Conservation (phyloP, 140 eudicot species). For the Anethum foeniculum region DNA sequence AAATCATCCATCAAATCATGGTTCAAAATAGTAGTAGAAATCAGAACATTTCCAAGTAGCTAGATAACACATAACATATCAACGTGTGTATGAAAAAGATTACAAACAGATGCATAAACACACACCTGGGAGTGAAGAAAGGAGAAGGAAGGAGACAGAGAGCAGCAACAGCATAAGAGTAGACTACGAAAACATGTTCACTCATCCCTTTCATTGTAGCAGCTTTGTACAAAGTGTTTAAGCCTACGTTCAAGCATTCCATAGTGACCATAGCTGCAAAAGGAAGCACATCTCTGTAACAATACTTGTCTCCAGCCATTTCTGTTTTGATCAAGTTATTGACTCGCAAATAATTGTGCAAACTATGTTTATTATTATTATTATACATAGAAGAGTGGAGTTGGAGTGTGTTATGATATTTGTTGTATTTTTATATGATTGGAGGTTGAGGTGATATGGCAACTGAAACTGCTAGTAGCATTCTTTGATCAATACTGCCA, state of each 20-base stretch:
- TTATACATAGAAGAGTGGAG: background rate
- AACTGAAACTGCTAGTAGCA: background rate
- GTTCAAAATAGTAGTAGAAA: too few species aligned
- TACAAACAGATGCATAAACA: background rate
- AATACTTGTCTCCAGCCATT: slow-evolving; percentile 34
- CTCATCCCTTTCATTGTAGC: slow-evolving; percentile 74
- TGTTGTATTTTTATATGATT: background rate
- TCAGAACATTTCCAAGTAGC: background rate
- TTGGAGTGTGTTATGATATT: background rate
- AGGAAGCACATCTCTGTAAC: slow-evolving; percentile 51
- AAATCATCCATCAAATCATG: background rate
- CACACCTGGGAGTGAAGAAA: slow-evolving; percentile 57
- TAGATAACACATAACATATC: background rate
- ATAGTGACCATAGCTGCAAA: slow-evolving; percentile 55
- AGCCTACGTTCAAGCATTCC: slow-evolving; percentile 69
- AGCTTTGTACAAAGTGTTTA: slow-evolving; percentile 74
- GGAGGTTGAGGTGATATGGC: background rate
- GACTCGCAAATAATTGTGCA: slow-evolving; percentile 7
- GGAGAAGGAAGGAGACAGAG: slow-evolving; percentile 69
- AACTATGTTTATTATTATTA: background rate
- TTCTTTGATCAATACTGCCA: background rate
- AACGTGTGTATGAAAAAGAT: background rate
- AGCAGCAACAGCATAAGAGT: slow-evolving; percentile 71
- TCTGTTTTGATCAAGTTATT: slow-evolving; percentile 2
- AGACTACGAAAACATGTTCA: slow-evolving; percentile 64